Conservation (phyloP, 176 grass and related monocot species). For the Cenchrus americanus region DNA sequence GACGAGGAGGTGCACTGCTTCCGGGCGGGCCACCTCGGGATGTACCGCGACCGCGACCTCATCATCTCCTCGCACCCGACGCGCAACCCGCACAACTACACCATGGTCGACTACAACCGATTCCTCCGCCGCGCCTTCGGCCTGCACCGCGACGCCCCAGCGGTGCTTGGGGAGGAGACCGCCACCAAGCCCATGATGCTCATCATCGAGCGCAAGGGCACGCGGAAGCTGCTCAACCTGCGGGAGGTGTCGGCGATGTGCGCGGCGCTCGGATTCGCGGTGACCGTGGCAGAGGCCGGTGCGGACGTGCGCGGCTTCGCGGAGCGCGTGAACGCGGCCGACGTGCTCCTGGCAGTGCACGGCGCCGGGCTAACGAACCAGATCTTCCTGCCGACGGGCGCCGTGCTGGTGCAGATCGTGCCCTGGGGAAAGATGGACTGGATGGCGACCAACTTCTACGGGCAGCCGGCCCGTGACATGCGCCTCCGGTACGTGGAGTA, state of each 20-base stretch:
- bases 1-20: conserved; percentile 77
- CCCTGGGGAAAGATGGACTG: conserved; percentile 89
- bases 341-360: conserved; percentile 80
- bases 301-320: conserved; percentile 58
- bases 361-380: conserved; percentile 85
- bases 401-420: conserved; percentile 74
- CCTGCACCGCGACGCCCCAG: conserved; percentile 28
- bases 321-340: conserved; percentile 60
- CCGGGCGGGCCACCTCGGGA: conserved; percentile 31
- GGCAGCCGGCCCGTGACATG: conserved; percentile 69
- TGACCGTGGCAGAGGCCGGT: conserved; percentile 51
- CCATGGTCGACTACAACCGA: conserved; percentile 65
- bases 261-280: conserved; percentile 51
- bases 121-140: conserved; percentile 49
- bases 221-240: conserved; percentile 59
- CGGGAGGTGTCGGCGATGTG: conserved; percentile 14
- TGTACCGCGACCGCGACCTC: conserved; percentile 62
- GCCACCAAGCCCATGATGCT: conserved; percentile 33
- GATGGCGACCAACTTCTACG: conserved; percentile 69
- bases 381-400: conserved; percentile 75
- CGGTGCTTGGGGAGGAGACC: conserved; percentile 45
- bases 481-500: conserved; percentile 83
- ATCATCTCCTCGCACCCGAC: conserved; percentile 54
- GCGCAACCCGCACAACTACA: conserved; percentile 53
- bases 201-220: conserved; percentile 56